phyloP scores from a whole-genome alignment of 176 grass and related monocot species.

The Puccinellia tenuiflora region DNA sequence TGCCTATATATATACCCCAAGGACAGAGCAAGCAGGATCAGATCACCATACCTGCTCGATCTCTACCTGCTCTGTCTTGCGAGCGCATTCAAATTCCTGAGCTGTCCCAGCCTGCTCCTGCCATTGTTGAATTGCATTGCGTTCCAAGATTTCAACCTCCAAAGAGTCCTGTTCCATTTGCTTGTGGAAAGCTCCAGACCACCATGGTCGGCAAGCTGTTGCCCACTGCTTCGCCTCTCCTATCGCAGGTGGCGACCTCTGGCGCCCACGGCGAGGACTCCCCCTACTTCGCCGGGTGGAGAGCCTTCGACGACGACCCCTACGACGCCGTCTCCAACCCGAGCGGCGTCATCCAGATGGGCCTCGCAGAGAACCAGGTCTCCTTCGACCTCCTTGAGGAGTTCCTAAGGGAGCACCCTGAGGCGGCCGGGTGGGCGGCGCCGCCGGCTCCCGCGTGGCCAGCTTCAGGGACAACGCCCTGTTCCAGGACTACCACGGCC shows the following conservation, averaged over 20 bases:
- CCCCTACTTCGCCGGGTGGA: conserved; percentile 90
- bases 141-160: background rate
- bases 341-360: conserved; percentile 82
- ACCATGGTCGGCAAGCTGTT: conserved; percentile 40
- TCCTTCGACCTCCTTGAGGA: conserved; percentile 85
- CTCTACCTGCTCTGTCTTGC: background rate
- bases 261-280: conserved; percentile 74
- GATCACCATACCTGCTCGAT: too few species aligned
- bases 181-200: background rate
- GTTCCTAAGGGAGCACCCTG: conserved; percentile 57
- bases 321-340: conserved; percentile 64
- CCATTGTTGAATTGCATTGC: conserved; percentile 5
- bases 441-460: conserved; percentile 14
- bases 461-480: conserved; percentile 87
- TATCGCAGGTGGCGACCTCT: conserved; percentile 60
- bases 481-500: conserved; percentile 92
- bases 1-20: conserved; percentile 22
- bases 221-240: background rate
- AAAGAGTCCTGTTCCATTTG: background rate
- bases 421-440: conserved; percentile 38
- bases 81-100: background rate
- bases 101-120: background rate
- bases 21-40: background rate
- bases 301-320: conserved; percentile 71
- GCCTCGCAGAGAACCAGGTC: conserved; percentile 88